Evolutionary conservation across 1,284 basidiomycete genomes (phyloP), one percentile per base, ranked within the genome.

Genomic region (Rhodotorula glutinis): DNA sequence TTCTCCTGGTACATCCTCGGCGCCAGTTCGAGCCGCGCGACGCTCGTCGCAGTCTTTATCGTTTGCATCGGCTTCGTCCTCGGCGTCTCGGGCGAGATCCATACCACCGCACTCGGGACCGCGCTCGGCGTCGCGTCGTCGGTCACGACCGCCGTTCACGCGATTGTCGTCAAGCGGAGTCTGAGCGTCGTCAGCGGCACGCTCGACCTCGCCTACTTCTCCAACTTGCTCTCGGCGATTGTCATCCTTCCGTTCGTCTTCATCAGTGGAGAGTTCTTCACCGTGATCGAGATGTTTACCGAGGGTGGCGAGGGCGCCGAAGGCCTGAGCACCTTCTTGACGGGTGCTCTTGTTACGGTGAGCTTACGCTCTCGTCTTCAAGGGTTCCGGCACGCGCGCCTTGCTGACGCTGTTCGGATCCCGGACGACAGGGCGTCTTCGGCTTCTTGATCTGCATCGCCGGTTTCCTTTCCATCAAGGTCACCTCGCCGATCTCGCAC

Each of bases 381-480:
- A 27, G 14, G 1, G 25, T 5, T 8, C 21, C 23, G 13, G 10
- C 27, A 21, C 43, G 43, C 13, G 10, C 25, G 23, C 55, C 10
- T 2, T 16, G 3, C 54, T 55, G n/a, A 55, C 54, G 23, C n/a
- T 5, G 8, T 2, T 11, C 3, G 4, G 27, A 13, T 3, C 40
- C 16, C 4, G 21, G 21, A 29, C 33, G 7, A 38, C 69, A 91
- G 90, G 91, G 90, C 47, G 80, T 83, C 23, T 80, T 93, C 66
- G 91, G 91, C 14, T 93, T 93, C 82, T 80, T 91, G 74, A 92
- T 93, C 85, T 89, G 88, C 80, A 85, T 93, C 66, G 91, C 91
- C n/a, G 89, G 89, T 69, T 80, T 91, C 63, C 83, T 93, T 54
- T 90, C 88, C 38, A 92, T 93, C 82, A 91, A 93, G 78, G 87